Conservation (phyloP, 441 rosid genomes). For the Euphorbia corollata region DNA sequence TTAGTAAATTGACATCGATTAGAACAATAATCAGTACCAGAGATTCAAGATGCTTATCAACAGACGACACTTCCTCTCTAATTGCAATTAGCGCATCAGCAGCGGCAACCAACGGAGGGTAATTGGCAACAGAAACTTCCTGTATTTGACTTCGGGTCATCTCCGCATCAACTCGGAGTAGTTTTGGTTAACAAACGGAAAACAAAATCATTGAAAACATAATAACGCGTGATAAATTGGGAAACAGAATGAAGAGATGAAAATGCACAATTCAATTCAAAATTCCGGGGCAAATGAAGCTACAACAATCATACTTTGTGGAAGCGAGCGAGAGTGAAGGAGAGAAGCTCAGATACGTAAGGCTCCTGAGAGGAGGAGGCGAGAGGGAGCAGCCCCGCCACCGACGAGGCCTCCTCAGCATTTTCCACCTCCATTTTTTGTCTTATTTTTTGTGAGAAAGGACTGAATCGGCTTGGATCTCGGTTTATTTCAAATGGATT, state of each 20-base stretch:
- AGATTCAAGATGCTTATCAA: conserved; percentile 84
- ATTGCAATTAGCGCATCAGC: conserved; percentile 88
- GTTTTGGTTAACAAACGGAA: conserved; percentile 50
- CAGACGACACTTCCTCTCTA: conserved; percentile 70
- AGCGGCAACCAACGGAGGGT: conserved; percentile 84
- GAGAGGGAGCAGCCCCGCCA: conserved; percentile 52
- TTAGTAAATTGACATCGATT: neutral
- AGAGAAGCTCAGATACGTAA: conserved; percentile 88
- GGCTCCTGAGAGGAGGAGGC: conserved; percentile 81
- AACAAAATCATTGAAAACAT: neutral
- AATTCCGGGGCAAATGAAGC: neutral
- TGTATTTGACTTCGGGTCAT: conserved; percentile 94
- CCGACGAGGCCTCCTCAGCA: conserved; percentile 35
- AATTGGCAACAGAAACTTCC: conserved; percentile 92
- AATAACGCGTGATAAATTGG: neutral
- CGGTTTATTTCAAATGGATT: neutral
- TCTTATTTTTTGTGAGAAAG: conserved; percentile 29
- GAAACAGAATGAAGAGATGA: too few relatives aligned
- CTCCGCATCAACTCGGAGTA: conserved; percentile 87
- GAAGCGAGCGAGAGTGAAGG: conserved; percentile 94
- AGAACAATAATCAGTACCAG: conserved; percentile 36
- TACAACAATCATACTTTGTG: conserved; percentile 52
- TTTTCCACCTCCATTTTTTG: conserved; percentile 43
- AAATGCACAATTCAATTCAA: neutral
- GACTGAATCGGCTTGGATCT: conserved; percentile 2